Base-by-base conservation (phyloP, 2,329 filamentous ascomycete genomes). In the Hymenotorrendiella dingleyae region DNA sequence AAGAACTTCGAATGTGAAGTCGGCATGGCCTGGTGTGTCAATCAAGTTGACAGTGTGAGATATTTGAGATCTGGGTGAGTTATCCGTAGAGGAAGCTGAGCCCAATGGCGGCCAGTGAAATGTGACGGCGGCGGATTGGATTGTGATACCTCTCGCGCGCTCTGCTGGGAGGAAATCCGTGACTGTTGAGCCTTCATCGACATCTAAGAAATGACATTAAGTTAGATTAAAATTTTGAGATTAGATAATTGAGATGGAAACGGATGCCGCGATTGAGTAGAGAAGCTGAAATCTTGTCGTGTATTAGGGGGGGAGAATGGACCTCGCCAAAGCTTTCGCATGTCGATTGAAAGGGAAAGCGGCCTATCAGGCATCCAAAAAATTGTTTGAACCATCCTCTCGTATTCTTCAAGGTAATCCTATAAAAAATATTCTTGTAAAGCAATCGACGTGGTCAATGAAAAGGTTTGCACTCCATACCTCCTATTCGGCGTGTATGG, bases 131-230 rank as follows among this genome's bases (percentile, higher is more conserved):
- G 93, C 93, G 2, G 91, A 97, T 62, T 97, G 93, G 48, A 98
- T 97, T 4, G 93, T 98, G 61, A 98, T 97, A 22, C 93, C 93
- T 53, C 93, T 76, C 53, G 89, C 83, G 58, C 91, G 77, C 64
- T 98, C 93, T 50, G 94, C 82, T 6, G 93, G 91, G 6, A 98
- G 76, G 55, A 97, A 98, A 66, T 98, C 93, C 3, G 93, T 98
- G 6, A 96, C 89, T 4, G 93, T 97, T 51, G 94, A 95, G 27
- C 93, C 93, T 64, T 94, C 85, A 57, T 97, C 91, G 50, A 98
- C 93, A 64, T 96, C 90, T 76, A 33, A 12, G 23, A 16, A 16
- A 30, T 35, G 26, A 36, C 33, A 32, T 24, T 26, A 6, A 26
- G 16, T 11, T 9, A 33, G 2, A 21, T 33, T 11, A 14, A n/a